Conservation (phyloP, 768 basidiomycete genomes). For the Mycena haematopus region DNA sequence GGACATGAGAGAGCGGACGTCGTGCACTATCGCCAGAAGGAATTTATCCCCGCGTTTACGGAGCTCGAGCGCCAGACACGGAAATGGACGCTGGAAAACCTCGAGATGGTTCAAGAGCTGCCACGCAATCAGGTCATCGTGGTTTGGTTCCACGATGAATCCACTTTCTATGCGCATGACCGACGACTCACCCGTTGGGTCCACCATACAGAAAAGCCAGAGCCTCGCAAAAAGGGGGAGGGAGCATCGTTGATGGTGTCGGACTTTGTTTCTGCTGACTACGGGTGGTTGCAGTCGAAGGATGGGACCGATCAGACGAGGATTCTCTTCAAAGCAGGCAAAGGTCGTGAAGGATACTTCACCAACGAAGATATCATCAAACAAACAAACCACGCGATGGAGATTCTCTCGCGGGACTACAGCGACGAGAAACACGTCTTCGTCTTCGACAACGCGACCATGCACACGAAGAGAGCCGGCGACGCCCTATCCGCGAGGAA, state of each 20-base stretch:
- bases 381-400: slow-evolving; percentile 34
- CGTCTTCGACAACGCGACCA: slow-evolving; percentile 41
- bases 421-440: slow-evolving; percentile 39
- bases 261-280: slow-evolving; percentile 43
- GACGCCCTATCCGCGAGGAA: slow-evolving; percentile 39
- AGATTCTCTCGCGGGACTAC: slow-evolving; percentile 32
- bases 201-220: slow-evolving; percentile 33
- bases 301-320: slow-evolving; percentile 30
- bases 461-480: slow-evolving; percentile 40
- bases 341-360: slow-evolving; percentile 39
- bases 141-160: too few relatives aligned
- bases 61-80: slow-evolving; percentile 9
- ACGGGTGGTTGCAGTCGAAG: slow-evolving; percentile 32
- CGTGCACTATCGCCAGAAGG: slow-evolving; percentile 36
- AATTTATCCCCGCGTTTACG: slow-evolving; percentile 34
- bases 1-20: slow-evolving; percentile 45
- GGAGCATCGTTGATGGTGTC: slow-evolving; percentile 47
- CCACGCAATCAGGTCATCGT: slow-evolving; percentile 38
- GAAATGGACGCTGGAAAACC: slow-evolving; percentile 6
- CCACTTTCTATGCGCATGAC: too few relatives aligned
- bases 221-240: slow-evolving; percentile 45
- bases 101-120: slow-evolving; percentile 33
- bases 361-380: slow-evolving; percentile 37
- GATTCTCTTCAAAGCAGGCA: slow-evolving; percentile 34
- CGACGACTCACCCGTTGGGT: slow-evolving; percentile 37